Percentiles rank a stretch among this genome's conserved stretches.
phyloP scores from a whole-genome alignment of 225 moss, liverwort and hornwort genomes.

The Bryoerythrophyllum caledonicum region DNA sequence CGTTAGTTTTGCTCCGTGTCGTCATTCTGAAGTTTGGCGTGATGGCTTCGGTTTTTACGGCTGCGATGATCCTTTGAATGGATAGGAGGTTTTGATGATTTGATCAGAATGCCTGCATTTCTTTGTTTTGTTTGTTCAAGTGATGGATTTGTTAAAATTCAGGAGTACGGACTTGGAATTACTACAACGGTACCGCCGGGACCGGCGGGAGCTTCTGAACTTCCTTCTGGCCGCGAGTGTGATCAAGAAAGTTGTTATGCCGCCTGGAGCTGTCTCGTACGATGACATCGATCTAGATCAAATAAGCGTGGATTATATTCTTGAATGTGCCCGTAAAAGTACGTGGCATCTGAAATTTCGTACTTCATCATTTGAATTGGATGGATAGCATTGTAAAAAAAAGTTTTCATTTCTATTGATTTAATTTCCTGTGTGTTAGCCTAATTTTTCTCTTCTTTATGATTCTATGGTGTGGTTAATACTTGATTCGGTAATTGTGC shows the following conservation, averaged over 20 bases:
- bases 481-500: neutral
- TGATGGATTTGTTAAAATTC: constrained; percentile 11
- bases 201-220: constrained; percentile 84
- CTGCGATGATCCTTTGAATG: constrained; percentile 5
- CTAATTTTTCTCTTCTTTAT: constrained; percentile 14
- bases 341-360: constrained; percentile 10
- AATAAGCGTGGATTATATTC: constrained; percentile 91
- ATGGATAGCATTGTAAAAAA: constrained; percentile 2
- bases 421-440: neutral
- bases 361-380: constrained; percentile 15
- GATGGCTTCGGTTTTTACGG: constrained; percentile 11
- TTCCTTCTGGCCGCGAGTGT: constrained; percentile 86
- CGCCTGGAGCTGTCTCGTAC: constrained; percentile 90
- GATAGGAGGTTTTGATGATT: constrained; percentile 2
- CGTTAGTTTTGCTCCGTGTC: constrained; percentile 19
- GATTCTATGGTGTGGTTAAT: constrained; percentile 1
- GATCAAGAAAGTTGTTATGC: constrained; percentile 97
- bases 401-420: neutral
- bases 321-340: constrained; percentile 90
- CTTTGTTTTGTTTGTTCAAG: constrained; percentile 29
- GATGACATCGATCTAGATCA: constrained; percentile 93
- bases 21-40: neutral
- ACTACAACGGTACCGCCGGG: constrained; percentile 85
- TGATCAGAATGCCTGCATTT: constrained; percentile 18
- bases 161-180: constrained; percentile 76